phyloP scores from a whole-genome alignment of 805 yeast species.

The Ogataea pignaliae region DNA sequence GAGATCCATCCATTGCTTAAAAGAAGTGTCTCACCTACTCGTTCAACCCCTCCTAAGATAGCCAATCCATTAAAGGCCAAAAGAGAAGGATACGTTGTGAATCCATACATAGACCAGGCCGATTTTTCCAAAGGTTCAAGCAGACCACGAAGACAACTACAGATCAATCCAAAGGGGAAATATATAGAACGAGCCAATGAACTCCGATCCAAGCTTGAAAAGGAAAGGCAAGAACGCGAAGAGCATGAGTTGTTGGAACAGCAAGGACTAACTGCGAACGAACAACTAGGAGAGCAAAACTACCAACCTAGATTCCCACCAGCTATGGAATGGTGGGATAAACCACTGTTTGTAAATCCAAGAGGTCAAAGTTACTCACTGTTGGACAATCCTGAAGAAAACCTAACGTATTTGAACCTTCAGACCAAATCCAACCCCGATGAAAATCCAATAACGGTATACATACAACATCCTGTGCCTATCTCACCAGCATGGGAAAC shows the following conservation, averaged over 20 bases:
- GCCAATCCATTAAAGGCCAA: constrained; percentile 22
- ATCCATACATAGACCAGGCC: constrained; percentile 31
- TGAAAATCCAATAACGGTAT: constrained; percentile 54
- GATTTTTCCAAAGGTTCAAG: constrained; percentile 16
- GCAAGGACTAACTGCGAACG: constrained; percentile 48
- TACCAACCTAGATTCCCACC: constrained; percentile 55
- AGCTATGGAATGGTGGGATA: constrained; percentile 86
- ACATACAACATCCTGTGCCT: constrained; percentile 80
- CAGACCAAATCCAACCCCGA: constrained; percentile 26
- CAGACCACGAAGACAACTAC: constrained; percentile 35
- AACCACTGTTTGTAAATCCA: constrained; percentile 38
- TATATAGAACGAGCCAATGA: constrained; percentile 51
- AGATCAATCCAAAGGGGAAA: constrained; percentile 61
- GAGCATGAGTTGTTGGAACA: constrained; percentile 27
- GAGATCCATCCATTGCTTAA: constrained; percentile 29
- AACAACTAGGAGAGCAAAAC: constrained; percentile 49
- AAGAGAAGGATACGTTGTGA: constrained; percentile 26
- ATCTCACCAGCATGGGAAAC: constrained; percentile 53
- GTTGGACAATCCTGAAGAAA: constrained; percentile 15
- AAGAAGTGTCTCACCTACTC: constrained; percentile 7
- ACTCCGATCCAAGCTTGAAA: constrained; percentile 37
- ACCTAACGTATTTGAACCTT: constrained; percentile 32
- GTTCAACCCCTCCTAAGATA: constrained; percentile 11
- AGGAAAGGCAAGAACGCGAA: constrained; percentile 31
- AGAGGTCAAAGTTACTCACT: constrained; percentile 6